Evolutionary conservation across 2,329 filamentous ascomycete genomes (phyloP).

Genomic region (Ceratocystis lukuohia): DNA sequence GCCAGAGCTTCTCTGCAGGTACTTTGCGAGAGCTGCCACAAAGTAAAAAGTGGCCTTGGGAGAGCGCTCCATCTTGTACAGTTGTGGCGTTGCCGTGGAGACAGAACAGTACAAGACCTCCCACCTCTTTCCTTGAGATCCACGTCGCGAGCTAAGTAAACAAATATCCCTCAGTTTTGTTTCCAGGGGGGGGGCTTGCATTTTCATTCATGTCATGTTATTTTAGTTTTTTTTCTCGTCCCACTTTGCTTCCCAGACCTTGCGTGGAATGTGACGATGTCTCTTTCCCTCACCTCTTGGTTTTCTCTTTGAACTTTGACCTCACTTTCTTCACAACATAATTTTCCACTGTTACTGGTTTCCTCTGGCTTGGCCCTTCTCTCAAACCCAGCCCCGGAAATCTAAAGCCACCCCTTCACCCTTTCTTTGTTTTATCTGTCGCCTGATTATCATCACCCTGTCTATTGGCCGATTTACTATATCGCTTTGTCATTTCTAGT

Average conservation of each 20-base stretch:
- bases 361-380: background rate
- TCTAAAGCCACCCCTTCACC: background rate
- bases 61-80: background rate
- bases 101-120: background rate
- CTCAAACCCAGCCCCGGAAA: background rate
- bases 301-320: background rate
- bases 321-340: background rate
- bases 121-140: background rate
- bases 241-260: background rate
- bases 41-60: background rate
- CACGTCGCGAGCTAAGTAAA: conserved; percentile 10
- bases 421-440: background rate
- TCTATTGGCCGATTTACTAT: background rate
- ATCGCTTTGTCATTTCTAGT: background rate
- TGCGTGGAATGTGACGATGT: conserved; percentile 9
- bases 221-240: background rate
- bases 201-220: background rate
- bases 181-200: too few species aligned
- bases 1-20: too few species aligned
- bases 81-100: conserved; percentile 14
- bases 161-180: conserved; percentile 5
- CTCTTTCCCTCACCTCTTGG: background rate
- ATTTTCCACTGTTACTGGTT: background rate
- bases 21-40: background rate
- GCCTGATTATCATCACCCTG: background rate